These are phyloP conservation scores for Dryadomyces sulphureus DNA, from an alignment of 2,329 filamentous ascomycete genomes.

Conservation along the genomic window DNA sequence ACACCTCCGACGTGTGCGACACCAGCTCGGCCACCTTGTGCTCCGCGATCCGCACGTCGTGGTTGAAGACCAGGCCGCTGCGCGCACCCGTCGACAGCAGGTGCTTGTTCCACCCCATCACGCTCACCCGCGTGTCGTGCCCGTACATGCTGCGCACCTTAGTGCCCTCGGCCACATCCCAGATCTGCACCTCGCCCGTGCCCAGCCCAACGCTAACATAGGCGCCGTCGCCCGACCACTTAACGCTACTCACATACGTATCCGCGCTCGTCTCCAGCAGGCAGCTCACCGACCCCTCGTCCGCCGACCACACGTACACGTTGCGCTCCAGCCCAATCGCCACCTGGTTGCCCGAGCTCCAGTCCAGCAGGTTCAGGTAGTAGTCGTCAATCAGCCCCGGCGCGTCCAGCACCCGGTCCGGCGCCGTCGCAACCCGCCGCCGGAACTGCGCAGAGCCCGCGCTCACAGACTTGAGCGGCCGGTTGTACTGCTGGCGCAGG, in stretches of 20 bases:
- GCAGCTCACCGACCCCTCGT: slow-evolving; percentile 76
- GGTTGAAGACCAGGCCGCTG: slow-evolving; percentile 92
- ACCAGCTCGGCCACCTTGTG: slow-evolving; percentile 97
- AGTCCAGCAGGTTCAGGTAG: slow-evolving; percentile 96
- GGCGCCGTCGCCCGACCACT: slow-evolving; percentile 94
- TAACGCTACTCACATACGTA: slow-evolving; percentile 95
- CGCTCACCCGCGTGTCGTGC: slow-evolving; percentile 88
- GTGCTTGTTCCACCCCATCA: slow-evolving; percentile 99
- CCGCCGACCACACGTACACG: slow-evolving; percentile 97
- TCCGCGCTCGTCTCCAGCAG: slow-evolving; percentile 78
- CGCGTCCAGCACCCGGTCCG: slow-evolving; percentile 90
- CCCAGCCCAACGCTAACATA: slow-evolving; percentile 93
- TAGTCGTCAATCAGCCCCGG: slow-evolving; percentile 96
- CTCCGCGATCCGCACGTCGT: slow-evolving; percentile 92
- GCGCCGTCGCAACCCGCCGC: slow-evolving; percentile 82
- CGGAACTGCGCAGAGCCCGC: slow-evolving; percentile 71
- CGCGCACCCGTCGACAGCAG: slow-evolving; percentile 88
- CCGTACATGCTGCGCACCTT: slow-evolving; percentile 99
- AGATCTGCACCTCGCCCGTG: slow-evolving; percentile 95
- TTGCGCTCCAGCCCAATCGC: slow-evolving; percentile 93
- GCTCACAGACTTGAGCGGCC: slow-evolving; percentile 68
- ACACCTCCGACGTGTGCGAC: slow-evolving; percentile 95
- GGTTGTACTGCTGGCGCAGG: slow-evolving; percentile 93
- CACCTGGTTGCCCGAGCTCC: slow-evolving; percentile 95
- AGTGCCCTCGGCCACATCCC: slow-evolving; percentile 87